Base-by-base conservation (phyloP, 495 filamentous ascomycete genomes). In the Copromyces sp. region DNA sequence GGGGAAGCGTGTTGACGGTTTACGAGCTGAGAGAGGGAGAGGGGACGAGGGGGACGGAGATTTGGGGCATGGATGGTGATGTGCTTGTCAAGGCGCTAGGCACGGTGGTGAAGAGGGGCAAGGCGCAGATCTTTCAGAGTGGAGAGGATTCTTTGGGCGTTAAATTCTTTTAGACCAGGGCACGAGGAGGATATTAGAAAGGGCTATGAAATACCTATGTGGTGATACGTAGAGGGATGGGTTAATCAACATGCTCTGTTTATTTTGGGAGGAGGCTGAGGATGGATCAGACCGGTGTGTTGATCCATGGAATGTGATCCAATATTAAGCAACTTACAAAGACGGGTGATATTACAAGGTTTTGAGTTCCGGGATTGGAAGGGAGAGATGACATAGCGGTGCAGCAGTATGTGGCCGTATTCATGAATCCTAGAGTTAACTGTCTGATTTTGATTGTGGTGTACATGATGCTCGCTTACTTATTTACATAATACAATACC, bases 21-120 rank as follows among this genome's bases (percentile, higher is more conserved):
- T 86, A 85, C 59, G 84, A 86, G 77, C 65, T 86, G 42, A 79
- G 77, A 11, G 80, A 86, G 76, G 83, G 84, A 17, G 85, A 85
- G 53, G 81, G 71, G 65, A 82, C 80, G 11, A 70, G 76, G 74
- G 81, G 81, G 2, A 78, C 81, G 12, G 83, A 83, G 84, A 70
- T 74, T 78, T 79, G 94, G 83, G 93, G 92, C 17, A 93, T 99
- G 86, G 94, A 98, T 75, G 78, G 82, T 32, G 93, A 94, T 35
- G 77, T 96, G 41, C 86, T 98, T 79, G 86, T 90, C 72, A 93
- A 90, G 79, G 88, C 92, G n/a, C 82, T 99, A 20, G 84, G 85
- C 72, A 84, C 93, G 70, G 83, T 97, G 35, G 93, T 97, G 35
- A 97, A 94, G 85, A 85, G 91, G 42, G 94, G 94, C 74, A 96